phyloP scores from a whole-genome alignment of 805 yeast genomes.

The Wickerhamomyces pijperi region DNA sequence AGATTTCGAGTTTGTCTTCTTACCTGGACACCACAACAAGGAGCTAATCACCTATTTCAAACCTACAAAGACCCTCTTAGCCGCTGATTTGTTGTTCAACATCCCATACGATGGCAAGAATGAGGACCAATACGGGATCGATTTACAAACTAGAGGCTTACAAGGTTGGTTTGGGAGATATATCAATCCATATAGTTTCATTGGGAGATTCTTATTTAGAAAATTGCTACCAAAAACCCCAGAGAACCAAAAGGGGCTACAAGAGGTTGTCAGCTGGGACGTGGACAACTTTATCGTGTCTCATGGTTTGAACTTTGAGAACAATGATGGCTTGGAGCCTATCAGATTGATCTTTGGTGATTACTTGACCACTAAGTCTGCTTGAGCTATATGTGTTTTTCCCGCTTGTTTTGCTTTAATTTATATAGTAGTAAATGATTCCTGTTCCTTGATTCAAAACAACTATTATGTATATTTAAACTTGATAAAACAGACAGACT shows the following conservation, averaged over 20 bases:
- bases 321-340: slow-evolving; percentile 18
- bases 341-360: slow-evolving; percentile 14
- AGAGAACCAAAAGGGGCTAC: slow-evolving; percentile 10
- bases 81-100: slow-evolving; percentile 54
- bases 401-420: no score
- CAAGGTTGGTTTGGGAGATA: slow-evolving; percentile 27
- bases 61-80: slow-evolving; percentile 35
- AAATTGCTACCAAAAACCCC: slow-evolving; percentile 11
- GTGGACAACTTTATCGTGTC: slow-evolving; percentile 41
- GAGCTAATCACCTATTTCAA: slow-evolving; percentile 44
- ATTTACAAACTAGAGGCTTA: slow-evolving; percentile 34
- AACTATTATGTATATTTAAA: no score
- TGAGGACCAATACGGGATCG: slow-evolving; percentile 33
- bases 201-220: slow-evolving; percentile 24
- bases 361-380: slow-evolving; percentile 3
- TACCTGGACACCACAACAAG: slow-evolving; percentile 46
- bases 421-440: no score
- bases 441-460: no score
- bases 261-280: slow-evolving; percentile 24
- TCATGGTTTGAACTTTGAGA: slow-evolving; percentile 48
- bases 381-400: no score
- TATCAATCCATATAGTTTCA: slow-evolving; percentile 28
- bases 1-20: slow-evolving; percentile 41
- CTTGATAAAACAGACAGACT: no score
- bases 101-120: slow-evolving; percentile 40